Conservation (phyloP, 306 rosid genomes). For the Cajanus cajan region DNA sequence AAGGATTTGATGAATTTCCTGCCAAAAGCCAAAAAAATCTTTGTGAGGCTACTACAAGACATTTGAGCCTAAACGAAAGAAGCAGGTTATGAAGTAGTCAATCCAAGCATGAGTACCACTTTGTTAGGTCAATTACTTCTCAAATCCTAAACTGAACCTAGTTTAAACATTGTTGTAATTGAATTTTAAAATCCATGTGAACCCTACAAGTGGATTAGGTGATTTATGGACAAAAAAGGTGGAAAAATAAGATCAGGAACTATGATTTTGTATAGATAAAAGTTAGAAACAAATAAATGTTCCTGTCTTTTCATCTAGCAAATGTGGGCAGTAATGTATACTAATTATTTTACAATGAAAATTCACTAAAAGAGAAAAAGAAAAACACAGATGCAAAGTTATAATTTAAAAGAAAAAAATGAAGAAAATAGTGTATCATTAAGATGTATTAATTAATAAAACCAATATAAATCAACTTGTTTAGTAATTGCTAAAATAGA, state of each 20-base stretch:
- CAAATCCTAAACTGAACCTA: background rate
- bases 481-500: background rate
- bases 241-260: background rate
- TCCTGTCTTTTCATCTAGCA: background rate
- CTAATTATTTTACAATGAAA: background rate
- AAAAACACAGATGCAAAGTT: background rate
- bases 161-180: background rate
- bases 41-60: slow-evolving; percentile 3
- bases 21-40: slow-evolving; percentile 33
- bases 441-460: background rate
- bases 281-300: background rate
- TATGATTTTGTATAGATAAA: background rate
- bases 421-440: background rate
- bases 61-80: background rate
- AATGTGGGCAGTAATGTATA: background rate
- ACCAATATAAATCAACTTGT: background rate
- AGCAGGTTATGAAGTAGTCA: slow-evolving; percentile 12
- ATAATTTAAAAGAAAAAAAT: background rate
- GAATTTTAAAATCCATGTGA: background rate
- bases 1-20: slow-evolving; percentile 96
- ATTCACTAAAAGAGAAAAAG: background rate
- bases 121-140: background rate
- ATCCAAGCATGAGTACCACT: background rate
- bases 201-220: background rate
- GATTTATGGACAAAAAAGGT: background rate